Conservation (phyloP, 352 stramenopile species). For the Globisporangium recalcitrans region DNA sequence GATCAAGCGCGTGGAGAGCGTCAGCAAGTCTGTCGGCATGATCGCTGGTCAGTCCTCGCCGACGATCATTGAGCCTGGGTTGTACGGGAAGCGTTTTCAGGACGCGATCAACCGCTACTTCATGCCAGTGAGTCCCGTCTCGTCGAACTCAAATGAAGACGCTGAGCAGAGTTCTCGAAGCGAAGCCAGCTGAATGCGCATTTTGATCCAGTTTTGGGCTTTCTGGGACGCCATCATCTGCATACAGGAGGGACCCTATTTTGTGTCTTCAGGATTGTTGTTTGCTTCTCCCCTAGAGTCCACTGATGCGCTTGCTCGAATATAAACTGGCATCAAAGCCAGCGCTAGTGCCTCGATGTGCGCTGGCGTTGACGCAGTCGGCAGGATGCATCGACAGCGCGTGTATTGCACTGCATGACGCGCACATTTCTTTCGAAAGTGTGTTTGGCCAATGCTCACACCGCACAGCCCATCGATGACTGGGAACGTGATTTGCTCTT, state of each 20-base stretch:
- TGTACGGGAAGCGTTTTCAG: slow-evolving; percentile 95
- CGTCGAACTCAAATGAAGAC: slow-evolving; percentile 38
- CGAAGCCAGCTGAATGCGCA: neutral
- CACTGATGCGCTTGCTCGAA: slow-evolving; percentile 6
- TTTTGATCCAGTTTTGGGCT: neutral
- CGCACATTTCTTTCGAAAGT: slow-evolving; percentile 55
- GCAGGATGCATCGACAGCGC: slow-evolving; percentile 57
- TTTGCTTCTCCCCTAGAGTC: neutral
- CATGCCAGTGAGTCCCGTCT: slow-evolving; percentile 92
- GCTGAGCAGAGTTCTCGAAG: neutral
- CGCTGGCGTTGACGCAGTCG: slow-evolving; percentile 41
- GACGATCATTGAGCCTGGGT: slow-evolving; percentile 96
- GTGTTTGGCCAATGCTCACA: slow-evolving; percentile 39
- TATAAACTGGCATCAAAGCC: slow-evolving; percentile 24
- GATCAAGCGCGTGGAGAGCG: slow-evolving; percentile 98
- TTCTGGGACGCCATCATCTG: neutral
- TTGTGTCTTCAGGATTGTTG: neutral
- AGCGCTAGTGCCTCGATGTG: slow-evolving; percentile 48
- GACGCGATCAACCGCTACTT: slow-evolving; percentile 96
- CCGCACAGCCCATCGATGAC: slow-evolving; percentile 43
- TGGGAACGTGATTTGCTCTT: slow-evolving; percentile 32
- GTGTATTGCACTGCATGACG: slow-evolving; percentile 50
- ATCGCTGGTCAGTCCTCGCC: slow-evolving; percentile 96
- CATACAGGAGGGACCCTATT: too few species aligned
- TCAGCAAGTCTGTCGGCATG: slow-evolving; percentile 98